A percentile compares a stretch with the other conserved stretches of the same genome.
Evolutionary conservation across 2,329 filamentous ascomycete genomes (phyloP).

Genomic region (Didymella pinodella): DNA sequence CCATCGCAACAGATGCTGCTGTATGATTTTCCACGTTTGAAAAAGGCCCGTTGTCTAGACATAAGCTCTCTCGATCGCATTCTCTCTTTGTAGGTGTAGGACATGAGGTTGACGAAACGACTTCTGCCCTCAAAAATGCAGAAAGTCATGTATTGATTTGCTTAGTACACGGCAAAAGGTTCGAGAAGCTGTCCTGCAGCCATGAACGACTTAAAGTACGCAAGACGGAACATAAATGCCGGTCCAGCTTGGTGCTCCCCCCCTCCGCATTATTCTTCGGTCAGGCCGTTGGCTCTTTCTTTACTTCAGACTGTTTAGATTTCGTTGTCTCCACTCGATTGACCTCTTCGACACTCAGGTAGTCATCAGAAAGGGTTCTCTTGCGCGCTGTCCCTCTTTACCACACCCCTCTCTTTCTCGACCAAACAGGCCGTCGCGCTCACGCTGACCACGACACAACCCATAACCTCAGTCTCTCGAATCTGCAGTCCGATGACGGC

Average conservation of each 20-base stretch:
- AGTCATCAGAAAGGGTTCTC: slow-evolving; percentile 26
- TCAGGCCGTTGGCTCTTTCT: background rate
- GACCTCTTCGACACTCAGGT: too few species aligned
- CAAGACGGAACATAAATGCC: background rate
- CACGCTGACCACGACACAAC: slow-evolving; percentile 45
- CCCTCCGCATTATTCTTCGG: background rate
- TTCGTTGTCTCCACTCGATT: background rate
- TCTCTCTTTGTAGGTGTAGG: background rate
- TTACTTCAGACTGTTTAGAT: background rate
- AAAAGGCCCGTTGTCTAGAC: background rate
- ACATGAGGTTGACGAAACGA: too few species aligned
- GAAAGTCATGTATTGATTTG: background rate
- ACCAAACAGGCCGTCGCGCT: slow-evolving; percentile 46
- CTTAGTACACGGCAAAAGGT: background rate
- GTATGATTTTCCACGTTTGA: background rate
- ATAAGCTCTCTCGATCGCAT: background rate
- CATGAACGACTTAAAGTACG: background rate
- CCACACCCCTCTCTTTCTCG: slow-evolving; percentile 29
- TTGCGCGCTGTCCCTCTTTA: slow-evolving; percentile 36
- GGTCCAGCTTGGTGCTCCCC: background rate
- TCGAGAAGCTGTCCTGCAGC: slow-evolving; percentile 4
- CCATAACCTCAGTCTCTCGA: slow-evolving; percentile 44
- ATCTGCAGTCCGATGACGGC: slow-evolving; percentile 43
- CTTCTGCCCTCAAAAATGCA: background rate
- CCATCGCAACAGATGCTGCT: background rate